Evolutionary conservation across 805 yeast genomes (phyloP).

Genomic region (Vanderwaltozyma tropicalis): DNA sequence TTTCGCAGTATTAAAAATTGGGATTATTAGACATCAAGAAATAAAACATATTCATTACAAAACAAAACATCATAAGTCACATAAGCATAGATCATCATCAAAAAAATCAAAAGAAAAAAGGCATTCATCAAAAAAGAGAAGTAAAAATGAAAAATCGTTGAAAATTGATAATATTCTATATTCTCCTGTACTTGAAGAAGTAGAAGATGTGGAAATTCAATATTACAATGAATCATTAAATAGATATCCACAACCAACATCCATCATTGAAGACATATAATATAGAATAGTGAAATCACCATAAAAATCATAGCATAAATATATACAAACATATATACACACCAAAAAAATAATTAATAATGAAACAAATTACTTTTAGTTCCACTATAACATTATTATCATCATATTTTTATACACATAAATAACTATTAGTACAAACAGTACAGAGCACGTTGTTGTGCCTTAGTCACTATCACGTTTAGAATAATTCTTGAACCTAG

Average conservation of each 20-base stretch:
- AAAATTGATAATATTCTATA: background rate
- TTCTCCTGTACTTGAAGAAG: constrained; percentile 2
- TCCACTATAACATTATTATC: too few relatives aligned
- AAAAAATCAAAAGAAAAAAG: background rate
- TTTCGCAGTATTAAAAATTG: background rate
- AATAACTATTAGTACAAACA: too few relatives aligned
- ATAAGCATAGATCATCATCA: background rate
- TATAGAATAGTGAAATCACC: background rate
- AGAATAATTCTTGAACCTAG: too few relatives aligned
- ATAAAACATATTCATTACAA: background rate
- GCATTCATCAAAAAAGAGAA: background rate
- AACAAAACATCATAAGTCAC: background rate
- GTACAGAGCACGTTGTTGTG: too few relatives aligned
- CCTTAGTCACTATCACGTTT: too few relatives aligned
- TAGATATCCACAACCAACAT: background rate
- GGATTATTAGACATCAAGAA: background rate
- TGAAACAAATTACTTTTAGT: too few relatives aligned
- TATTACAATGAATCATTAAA: background rate
- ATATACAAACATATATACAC: background rate
- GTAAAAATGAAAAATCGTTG: too few relatives aligned
- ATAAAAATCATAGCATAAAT: background rate
- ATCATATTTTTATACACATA: too few relatives aligned
- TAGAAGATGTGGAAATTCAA: constrained; percentile 2
- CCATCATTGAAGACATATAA: constrained; percentile 1
- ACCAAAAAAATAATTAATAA: too few relatives aligned